Conservation (phyloP, 2,329 filamentous ascomycete genomes). For the Zasmidium angulare region DNA sequence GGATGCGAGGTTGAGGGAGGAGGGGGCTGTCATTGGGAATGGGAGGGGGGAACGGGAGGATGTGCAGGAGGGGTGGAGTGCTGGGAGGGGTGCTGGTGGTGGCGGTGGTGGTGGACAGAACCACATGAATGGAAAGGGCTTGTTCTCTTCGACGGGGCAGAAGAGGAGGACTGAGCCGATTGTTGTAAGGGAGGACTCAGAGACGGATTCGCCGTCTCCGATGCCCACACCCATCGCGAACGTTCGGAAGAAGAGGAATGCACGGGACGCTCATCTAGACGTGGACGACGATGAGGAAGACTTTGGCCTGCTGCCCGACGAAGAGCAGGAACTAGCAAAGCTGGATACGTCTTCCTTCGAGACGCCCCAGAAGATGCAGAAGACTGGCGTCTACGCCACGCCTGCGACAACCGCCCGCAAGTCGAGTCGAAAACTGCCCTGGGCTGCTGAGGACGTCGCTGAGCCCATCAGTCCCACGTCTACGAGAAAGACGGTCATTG, state of each 20-base stretch:
- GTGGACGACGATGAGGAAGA: constrained; percentile 28
- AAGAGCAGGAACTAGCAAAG: constrained; percentile 35
- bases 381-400: constrained; percentile 40
- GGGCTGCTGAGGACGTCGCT: constrained; percentile 35
- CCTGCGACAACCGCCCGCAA: constrained; percentile 33
- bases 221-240: not conserved
- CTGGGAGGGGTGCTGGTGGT: constrained; percentile 21
- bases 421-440: constrained; percentile 39
- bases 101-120: too few species aligned
- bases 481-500: constrained; percentile 23
- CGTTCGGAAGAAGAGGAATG: constrained; percentile 34
- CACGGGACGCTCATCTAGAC: constrained; percentile 25
- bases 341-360: constrained; percentile 29
- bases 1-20: constrained; percentile 52
- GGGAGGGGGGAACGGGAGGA: constrained; percentile 40
- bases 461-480: constrained; percentile 28
- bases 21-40: constrained; percentile 48
- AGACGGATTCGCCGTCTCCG: constrained; percentile 1
- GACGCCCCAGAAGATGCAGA: constrained; percentile 44
- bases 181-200: constrained; percentile 7
- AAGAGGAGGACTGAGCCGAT: not conserved
- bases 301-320: constrained; percentile 30
- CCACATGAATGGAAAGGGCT: constrained; percentile 5
- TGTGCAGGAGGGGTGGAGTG: constrained; percentile 30
- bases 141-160: constrained; percentile 6